phyloP scores from a whole-genome alignment of 164 flowering plant species.

The Amborella trichopoda region DNA sequence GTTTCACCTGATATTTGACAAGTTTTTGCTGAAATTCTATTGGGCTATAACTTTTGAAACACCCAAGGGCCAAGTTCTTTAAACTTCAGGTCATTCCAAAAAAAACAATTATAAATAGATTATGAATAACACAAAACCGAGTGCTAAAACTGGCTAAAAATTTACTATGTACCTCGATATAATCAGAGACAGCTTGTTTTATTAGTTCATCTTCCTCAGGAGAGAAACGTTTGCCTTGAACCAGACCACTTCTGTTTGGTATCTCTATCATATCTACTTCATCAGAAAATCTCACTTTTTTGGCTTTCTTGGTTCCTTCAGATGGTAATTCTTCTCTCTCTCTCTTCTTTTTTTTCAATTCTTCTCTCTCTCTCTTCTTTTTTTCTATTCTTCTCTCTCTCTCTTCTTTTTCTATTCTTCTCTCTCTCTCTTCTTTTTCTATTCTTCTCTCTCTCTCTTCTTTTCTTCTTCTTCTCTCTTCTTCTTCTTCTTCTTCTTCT shows the following conservation, averaged over 20 bases:
- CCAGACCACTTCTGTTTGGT: background rate
- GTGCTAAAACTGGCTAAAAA: background rate
- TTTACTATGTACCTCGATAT: background rate
- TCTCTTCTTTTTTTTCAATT: background rate
- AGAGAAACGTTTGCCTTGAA: constrained; percentile 3
- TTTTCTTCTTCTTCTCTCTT: background rate
- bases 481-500: background rate
- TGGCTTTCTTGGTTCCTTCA: background rate
- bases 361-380: background rate
- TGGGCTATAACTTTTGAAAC: no score
- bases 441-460: background rate
- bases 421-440: background rate
- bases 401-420: background rate
- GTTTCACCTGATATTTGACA: no score
- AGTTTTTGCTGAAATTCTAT: no score
- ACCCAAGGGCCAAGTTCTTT: no score
- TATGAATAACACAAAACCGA: no score
- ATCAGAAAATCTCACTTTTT: constrained; percentile 2
- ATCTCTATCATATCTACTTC: background rate
- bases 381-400: background rate
- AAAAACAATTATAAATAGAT: no score
- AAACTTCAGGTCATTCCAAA: no score
- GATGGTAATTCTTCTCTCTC: background rate
- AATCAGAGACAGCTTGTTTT: background rate
- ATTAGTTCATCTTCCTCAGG: background rate